Conservation (phyloP, 129 eudicot species). For the Lactuca sativa region DNA sequence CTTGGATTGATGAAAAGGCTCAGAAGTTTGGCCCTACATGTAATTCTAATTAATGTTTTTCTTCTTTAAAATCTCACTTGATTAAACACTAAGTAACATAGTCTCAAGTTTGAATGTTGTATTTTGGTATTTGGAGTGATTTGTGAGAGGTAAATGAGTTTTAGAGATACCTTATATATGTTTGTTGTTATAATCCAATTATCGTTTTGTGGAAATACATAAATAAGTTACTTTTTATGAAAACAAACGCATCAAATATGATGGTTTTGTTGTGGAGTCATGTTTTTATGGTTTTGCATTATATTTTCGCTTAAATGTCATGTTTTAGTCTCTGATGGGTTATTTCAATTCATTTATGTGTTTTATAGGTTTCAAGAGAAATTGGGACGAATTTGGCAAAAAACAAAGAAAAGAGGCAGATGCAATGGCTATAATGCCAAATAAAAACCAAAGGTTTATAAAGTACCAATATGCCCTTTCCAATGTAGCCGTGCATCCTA, state of each 20-base stretch:
- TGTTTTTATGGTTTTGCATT: too few relatives aligned
- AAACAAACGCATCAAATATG: too few relatives aligned
- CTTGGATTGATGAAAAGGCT: constrained; percentile 75
- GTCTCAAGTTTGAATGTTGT: neutral
- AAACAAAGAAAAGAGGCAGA: neutral
- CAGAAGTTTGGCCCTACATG: constrained; percentile 46
- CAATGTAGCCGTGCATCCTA: neutral
- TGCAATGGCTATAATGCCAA: neutral
- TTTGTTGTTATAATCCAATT: neutral
- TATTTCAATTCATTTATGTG: too few relatives aligned
- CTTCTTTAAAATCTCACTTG: neutral
- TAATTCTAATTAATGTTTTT: neutral
- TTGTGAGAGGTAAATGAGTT: too few relatives aligned
- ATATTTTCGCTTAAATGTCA: too few relatives aligned
- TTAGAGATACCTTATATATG: neutral
- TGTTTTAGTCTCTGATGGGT: neutral
- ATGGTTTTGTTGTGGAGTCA: neutral
- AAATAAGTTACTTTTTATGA: neutral
- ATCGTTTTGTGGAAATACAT: neutral
- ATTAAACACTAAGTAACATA: too few relatives aligned
- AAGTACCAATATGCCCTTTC: neutral
- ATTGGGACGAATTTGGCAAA: neutral
- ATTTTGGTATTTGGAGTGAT: neutral
- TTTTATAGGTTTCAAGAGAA: neutral
- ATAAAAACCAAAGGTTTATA: neutral